Percentiles rank a stretch among this genome's conserved stretches.
phyloP scores from a whole-genome alignment of 176 grass and related monocot genomes.

The Juncus effusus region DNA sequence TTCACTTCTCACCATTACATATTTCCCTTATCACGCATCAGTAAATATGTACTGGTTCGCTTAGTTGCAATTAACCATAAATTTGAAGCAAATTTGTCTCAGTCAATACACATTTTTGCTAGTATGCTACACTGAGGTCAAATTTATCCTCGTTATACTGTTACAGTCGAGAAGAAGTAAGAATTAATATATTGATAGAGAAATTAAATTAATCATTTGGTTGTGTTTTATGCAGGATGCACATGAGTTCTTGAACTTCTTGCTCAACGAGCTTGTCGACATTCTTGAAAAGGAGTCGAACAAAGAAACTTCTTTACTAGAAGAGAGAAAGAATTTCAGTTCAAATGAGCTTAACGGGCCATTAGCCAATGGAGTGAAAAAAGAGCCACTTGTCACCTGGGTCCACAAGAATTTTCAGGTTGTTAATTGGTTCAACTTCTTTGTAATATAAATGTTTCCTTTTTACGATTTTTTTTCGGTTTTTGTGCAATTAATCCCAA shows the following conservation, averaged over 20 bases:
- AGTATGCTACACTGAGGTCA: not conserved
- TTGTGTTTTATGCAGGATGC: conserved; percentile 60
- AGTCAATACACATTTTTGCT: too few relatives aligned
- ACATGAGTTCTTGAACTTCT: conserved; percentile 93
- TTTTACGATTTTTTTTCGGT: too few relatives aligned
- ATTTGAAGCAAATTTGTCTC: too few relatives aligned
- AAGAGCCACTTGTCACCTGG: conserved; percentile 72
- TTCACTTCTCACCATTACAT: not conserved
- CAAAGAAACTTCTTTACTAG: conserved; percentile 56
- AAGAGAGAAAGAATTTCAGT: conserved; percentile 18
- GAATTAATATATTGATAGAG: not conserved
- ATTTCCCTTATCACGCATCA: not conserved
- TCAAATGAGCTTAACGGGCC: conserved; percentile 50
- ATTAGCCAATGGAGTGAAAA: conserved; percentile 55
- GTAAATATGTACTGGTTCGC: too few relatives aligned
- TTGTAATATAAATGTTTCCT: not conserved
- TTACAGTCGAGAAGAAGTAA: too few relatives aligned
- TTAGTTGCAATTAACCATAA: too few relatives aligned
- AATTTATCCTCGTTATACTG: too few relatives aligned
- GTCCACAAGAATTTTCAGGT: conserved; percentile 94
- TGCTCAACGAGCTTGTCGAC: conserved; percentile 92
- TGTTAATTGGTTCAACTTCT: not conserved
- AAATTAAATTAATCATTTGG: not conserved
- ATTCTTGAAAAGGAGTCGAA: conserved; percentile 82
- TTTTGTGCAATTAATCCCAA: too few relatives aligned